phyloP scores from a whole-genome alignment of 2,329 filamentous ascomycete genomes.

The Exophiala mesophila region DNA sequence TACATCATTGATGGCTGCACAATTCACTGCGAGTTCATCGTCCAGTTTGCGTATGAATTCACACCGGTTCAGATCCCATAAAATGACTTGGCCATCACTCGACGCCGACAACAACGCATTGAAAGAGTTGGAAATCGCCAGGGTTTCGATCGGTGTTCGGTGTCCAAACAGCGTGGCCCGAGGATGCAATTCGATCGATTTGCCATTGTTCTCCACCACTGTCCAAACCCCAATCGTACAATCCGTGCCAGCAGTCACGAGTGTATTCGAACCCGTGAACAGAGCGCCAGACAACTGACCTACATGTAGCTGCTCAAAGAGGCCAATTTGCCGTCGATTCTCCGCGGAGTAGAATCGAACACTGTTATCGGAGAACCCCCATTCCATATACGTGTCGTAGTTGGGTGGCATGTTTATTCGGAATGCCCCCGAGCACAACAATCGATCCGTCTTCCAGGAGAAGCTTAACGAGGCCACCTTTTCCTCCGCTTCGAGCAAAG shows the following conservation, averaged over 20 bases:
- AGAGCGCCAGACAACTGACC: slow-evolving; percentile 78
- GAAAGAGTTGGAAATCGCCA: slow-evolving; percentile 83
- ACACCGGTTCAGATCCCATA: slow-evolving; percentile 91
- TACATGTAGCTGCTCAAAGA: slow-evolving; percentile 91
- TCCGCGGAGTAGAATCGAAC: slow-evolving; percentile 86
- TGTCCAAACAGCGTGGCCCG: slow-evolving; percentile 85
- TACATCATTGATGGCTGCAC: slow-evolving; percentile 81
- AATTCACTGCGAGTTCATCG: slow-evolving; percentile 51
- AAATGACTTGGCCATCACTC: slow-evolving; percentile 71
- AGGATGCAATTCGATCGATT: slow-evolving; percentile 71
- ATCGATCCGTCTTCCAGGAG: slow-evolving; percentile 71
- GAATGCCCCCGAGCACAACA: slow-evolving; percentile 79
- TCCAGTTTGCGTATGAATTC: slow-evolving; percentile 77
- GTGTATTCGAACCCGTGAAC: slow-evolving; percentile 83
- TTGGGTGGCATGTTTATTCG: slow-evolving; percentile 78
- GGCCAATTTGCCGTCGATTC: slow-evolving; percentile 72
- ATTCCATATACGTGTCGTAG: slow-evolving; percentile 90
- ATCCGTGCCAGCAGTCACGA: slow-evolving; percentile 88
- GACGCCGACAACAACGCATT: slow-evolving; percentile 82
- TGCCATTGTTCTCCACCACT: slow-evolving; percentile 56
- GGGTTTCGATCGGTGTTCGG: slow-evolving; percentile 71
- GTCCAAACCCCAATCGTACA: slow-evolving; percentile 85
- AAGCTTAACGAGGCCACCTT: slow-evolving; percentile 74
- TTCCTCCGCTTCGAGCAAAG: slow-evolving; percentile 62
- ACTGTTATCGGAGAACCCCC: slow-evolving; percentile 91